Percentiles rank a stretch among this genome's conserved stretches.
Conservation (phyloP, 495 filamentous ascomycete species). For the Neurospora sp. region DNA sequence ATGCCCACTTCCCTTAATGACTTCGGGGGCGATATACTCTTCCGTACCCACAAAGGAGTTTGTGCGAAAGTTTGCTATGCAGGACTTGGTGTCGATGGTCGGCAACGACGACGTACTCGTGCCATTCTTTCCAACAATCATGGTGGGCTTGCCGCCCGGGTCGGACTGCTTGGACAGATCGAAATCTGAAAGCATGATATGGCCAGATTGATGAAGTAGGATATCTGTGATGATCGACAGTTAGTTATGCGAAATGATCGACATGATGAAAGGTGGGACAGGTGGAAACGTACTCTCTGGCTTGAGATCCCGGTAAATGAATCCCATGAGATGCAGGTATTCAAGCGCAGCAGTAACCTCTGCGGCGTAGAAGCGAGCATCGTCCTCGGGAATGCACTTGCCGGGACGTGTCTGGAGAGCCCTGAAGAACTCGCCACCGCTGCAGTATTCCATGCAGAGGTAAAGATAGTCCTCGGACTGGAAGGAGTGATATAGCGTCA, state of each 20-base stretch:
- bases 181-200: slow-evolving; percentile 99
- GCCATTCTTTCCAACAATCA: slow-evolving; percentile 83
- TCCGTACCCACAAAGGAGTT: slow-evolving; percentile 98
- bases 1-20: slow-evolving; percentile 97
- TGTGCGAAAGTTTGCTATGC: slow-evolving; percentile 95
- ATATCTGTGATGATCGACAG: slow-evolving; percentile 53
- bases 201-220: slow-evolving; percentile 91
- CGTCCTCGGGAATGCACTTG: slow-evolving; percentile 94
- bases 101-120: slow-evolving; percentile 73
- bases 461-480: slow-evolving; percentile 98
- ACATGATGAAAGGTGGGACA: background rate
- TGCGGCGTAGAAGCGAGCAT: slow-evolving; percentile 92
- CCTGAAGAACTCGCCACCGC: slow-evolving; percentile 95
- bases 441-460: slow-evolving; percentile 99
- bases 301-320: slow-evolving; percentile 97
- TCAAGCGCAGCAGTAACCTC: slow-evolving; percentile 97
- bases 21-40: slow-evolving; percentile 97
- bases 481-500: slow-evolving; percentile 96
- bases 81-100: slow-evolving; percentile 96
- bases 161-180: slow-evolving; percentile 97
- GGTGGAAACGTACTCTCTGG: slow-evolving; percentile 69
- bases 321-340: slow-evolving; percentile 97
- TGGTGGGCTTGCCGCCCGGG: slow-evolving; percentile 87
- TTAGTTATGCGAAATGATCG: slow-evolving; percentile 3
- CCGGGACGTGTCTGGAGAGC: slow-evolving; percentile 93